A percentile compares a stretch with the other conserved stretches of the same genome.
phyloP scores from a whole-genome alignment of 2,329 filamentous ascomycete genomes.

The Trichoderma sp. region DNA sequence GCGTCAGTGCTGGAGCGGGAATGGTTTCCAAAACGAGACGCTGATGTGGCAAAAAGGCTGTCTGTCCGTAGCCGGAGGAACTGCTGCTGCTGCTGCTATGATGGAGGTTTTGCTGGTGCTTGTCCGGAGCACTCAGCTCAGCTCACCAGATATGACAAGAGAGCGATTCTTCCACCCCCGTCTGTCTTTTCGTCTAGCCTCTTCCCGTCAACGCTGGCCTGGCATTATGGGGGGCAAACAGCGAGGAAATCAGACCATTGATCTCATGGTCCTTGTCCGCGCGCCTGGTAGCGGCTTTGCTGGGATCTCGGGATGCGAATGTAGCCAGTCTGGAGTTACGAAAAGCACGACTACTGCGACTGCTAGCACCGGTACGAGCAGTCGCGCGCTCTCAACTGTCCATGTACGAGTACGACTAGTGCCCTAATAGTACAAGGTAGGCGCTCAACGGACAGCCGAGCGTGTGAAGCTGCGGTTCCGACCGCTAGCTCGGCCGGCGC shows the following conservation, averaged over 20 bases:
- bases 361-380: not conserved
- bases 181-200: not conserved
- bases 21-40: constrained; percentile 8
- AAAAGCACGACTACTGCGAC: not conserved
- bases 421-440: not conserved
- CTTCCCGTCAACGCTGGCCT: not conserved
- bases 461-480: constrained; percentile 13
- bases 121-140: not conserved
- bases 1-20: not conserved
- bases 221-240: not conserved
- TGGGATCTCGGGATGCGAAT: not conserved
- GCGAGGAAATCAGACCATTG: constrained; percentile 7
- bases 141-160: not conserved
- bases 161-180: not conserved
- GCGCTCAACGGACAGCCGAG: constrained; percentile 7
- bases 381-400: not conserved
- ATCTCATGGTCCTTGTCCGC: constrained; percentile 4
- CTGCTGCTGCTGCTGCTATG: not conserved
- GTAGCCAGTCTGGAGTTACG: not conserved
- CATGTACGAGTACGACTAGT: not conserved
- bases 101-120: not conserved
- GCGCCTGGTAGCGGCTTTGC: not conserved
- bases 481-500: constrained; percentile 11
- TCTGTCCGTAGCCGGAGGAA: not conserved
- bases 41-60: not conserved